Conservation (phyloP, 1,284 basidiomycete species). For the Cutaneotrichosporon dermatis region DNA sequence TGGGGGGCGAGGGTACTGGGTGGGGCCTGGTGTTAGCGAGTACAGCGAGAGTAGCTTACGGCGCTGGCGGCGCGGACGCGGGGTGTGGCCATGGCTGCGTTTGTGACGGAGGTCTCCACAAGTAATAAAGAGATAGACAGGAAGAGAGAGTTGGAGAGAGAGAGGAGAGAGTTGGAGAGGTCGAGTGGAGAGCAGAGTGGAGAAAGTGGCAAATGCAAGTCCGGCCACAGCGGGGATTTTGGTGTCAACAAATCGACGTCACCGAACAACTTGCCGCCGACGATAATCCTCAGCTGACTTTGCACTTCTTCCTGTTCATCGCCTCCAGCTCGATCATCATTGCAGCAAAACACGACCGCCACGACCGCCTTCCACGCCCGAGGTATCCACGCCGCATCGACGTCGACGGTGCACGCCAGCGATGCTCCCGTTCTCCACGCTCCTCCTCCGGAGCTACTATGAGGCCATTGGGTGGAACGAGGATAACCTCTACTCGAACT, state of each 20-base stretch:
- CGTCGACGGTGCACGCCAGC: slow-evolving; percentile 19
- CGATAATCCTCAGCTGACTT: neutral
- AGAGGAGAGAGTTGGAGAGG: neutral
- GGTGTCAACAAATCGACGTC: slow-evolving; percentile 5
- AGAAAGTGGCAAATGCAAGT: neutral
- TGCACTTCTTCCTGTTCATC: too few species aligned
- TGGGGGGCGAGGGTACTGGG: slow-evolving; percentile 19
- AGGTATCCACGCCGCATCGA: slow-evolving; percentile 1
- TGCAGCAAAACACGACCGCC: neutral
- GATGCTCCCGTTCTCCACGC: slow-evolving; percentile 56
- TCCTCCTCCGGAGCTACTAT: slow-evolving; percentile 85
- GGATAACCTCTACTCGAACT: slow-evolving; percentile 85
- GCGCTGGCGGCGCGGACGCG: slow-evolving; percentile 21
- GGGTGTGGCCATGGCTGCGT: slow-evolving; percentile 27
- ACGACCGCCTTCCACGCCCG: neutral
- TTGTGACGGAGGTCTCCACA: neutral
- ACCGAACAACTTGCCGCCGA: neutral
- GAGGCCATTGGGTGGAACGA: slow-evolving; percentile 91
- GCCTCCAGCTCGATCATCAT: neutral
- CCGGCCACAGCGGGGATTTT: neutral
- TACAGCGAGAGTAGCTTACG: slow-evolving; percentile 4
- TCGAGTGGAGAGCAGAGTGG: neutral
- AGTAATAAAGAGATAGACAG: neutral
- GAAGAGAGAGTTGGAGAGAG: neutral
- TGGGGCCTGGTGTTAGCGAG: neutral